These are phyloP conservation scores for Phytophthora aleatoria DNA, from an alignment of 352 stramenopile genomes.

Conservation along the genomic window DNA sequence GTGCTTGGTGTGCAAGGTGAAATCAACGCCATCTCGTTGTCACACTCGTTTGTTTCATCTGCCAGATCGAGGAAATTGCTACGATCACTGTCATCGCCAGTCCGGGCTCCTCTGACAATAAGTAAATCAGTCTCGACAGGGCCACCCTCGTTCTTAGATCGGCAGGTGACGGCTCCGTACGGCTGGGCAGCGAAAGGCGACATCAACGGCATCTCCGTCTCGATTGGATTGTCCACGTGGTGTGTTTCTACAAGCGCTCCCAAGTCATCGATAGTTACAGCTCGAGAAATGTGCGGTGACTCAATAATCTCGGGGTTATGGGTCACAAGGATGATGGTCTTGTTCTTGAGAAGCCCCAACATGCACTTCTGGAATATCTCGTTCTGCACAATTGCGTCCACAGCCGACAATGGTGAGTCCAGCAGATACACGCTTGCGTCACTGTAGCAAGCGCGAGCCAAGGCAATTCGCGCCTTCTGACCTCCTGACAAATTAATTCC, in stretches of 20 bases:
- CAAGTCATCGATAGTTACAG: conserved; percentile 34
- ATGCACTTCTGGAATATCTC: conserved; percentile 82
- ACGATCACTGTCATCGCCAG: conserved; percentile 10
- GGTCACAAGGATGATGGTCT: conserved; percentile 63
- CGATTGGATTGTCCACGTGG: conserved; percentile 2
- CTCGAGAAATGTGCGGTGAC: conserved; percentile 30
- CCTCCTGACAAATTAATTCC: conserved; percentile 68
- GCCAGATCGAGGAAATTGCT: conserved; percentile 8
- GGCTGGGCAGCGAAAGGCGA: conserved; percentile 27
- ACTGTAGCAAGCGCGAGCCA: conserved; percentile 69
- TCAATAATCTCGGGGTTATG: conserved; percentile 58
- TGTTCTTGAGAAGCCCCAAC: conserved; percentile 47
- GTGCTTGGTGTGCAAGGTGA: conserved; percentile 33
- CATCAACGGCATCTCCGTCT: conserved; percentile 16
- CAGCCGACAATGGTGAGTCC: conserved; percentile 48
- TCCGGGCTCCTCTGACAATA: conserved; percentile 1
- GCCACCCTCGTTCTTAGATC: neutral
- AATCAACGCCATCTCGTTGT: conserved; percentile 33
- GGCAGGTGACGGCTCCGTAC: conserved; percentile 12
- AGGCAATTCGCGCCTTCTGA: conserved; percentile 61
- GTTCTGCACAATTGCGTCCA: conserved; percentile 69
- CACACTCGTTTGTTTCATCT: conserved; percentile 22
- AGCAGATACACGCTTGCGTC: conserved; percentile 51
- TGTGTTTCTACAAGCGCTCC: conserved; percentile 27
- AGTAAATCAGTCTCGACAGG: conserved; percentile 21